phyloP scores from a whole-genome alignment of 169 alveolate species.

The Cryptosporidium baileyi region DNA sequence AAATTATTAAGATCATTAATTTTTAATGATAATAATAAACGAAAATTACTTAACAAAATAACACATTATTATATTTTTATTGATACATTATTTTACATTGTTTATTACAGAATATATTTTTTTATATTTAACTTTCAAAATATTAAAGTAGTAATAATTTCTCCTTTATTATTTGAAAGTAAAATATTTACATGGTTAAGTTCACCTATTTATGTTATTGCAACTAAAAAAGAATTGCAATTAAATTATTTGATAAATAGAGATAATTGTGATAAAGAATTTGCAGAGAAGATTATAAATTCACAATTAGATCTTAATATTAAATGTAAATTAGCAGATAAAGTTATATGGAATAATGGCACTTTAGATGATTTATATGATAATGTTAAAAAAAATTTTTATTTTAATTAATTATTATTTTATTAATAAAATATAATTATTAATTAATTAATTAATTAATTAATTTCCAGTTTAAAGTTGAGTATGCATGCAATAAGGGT shows the following conservation, averaged over 20 bases:
- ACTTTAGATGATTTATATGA: slow-evolving; percentile 20
- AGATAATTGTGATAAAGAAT: slow-evolving; percentile 47
- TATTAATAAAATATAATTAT: not conserved
- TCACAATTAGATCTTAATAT: slow-evolving; percentile 42
- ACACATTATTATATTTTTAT: slow-evolving; percentile 77
- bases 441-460: too few relatives aligned
- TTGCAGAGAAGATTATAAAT: slow-evolving; percentile 9
- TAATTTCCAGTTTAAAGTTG: not conserved
- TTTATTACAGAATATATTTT: slow-evolving; percentile 70
- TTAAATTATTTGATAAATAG: slow-evolving; percentile 71
- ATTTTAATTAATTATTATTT: not conserved
- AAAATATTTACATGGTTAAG: slow-evolving; percentile 76
- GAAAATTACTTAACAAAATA: slow-evolving; percentile 74
- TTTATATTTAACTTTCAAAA: slow-evolving; percentile 8
- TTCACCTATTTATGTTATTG: slow-evolving; percentile 79
- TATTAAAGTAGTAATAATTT: slow-evolving; percentile 73
- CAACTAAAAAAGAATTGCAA: slow-evolving; percentile 69
- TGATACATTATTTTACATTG: slow-evolving; percentile 70
- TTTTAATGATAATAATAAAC: slow-evolving; percentile 72
- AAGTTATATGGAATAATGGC: slow-evolving; percentile 65
- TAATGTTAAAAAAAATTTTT: not conserved
- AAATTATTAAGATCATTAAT: slow-evolving; percentile 74
- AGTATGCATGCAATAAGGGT: not conserved
- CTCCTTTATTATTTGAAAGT: slow-evolving; percentile 84
- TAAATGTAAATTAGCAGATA: slow-evolving; percentile 72